Percentiles rank a stretch among this genome's conserved stretches.
Evolutionary conservation across 2,329 filamentous ascomycete species (phyloP).

Genomic region (Ascochyta lentis): DNA sequence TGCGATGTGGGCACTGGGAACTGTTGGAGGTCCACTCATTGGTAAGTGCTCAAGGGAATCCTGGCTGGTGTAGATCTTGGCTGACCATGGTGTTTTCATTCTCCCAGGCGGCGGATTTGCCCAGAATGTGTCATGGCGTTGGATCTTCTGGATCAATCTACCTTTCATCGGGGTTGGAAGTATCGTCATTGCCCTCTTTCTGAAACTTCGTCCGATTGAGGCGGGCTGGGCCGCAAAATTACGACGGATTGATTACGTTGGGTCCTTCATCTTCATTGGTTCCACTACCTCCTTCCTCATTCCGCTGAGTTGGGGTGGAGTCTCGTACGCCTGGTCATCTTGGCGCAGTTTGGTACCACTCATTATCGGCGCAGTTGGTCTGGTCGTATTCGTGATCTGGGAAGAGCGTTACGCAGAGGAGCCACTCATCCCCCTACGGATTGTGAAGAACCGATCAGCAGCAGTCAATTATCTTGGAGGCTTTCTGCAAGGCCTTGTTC

Average conservation of each 20-base stretch:
- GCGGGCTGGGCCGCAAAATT: slow-evolving; percentile 58
- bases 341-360: slow-evolving; percentile 69
- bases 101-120: slow-evolving; percentile 44
- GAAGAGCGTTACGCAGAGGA: slow-evolving; percentile 51
- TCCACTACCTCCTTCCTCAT: slow-evolving; percentile 66
- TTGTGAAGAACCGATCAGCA: slow-evolving; percentile 57
- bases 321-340: slow-evolving; percentile 69
- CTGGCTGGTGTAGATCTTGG: slow-evolving; percentile 25
- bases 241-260: slow-evolving; percentile 66
- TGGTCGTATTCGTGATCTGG: slow-evolving; percentile 62
- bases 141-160: slow-evolving; percentile 71
- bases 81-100: too few species aligned
- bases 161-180: slow-evolving; percentile 60
- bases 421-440: slow-evolving; percentile 15
- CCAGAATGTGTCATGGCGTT: slow-evolving; percentile 61
- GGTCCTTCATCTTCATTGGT: slow-evolving; percentile 66
- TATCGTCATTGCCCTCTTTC: slow-evolving; percentile 59
- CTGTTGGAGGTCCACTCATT: slow-evolving; percentile 56
- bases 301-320: slow-evolving; percentile 68
- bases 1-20: slow-evolving; percentile 63
- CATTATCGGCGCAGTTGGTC: slow-evolving; percentile 59
- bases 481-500: slow-evolving; percentile 64
- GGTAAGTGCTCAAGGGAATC: slow-evolving; percentile 52
- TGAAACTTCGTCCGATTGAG: slow-evolving; percentile 47
- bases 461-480: slow-evolving; percentile 60